phyloP scores from a whole-genome alignment of 352 stramenopile genomes.

The Pythium phragmitis region DNA sequence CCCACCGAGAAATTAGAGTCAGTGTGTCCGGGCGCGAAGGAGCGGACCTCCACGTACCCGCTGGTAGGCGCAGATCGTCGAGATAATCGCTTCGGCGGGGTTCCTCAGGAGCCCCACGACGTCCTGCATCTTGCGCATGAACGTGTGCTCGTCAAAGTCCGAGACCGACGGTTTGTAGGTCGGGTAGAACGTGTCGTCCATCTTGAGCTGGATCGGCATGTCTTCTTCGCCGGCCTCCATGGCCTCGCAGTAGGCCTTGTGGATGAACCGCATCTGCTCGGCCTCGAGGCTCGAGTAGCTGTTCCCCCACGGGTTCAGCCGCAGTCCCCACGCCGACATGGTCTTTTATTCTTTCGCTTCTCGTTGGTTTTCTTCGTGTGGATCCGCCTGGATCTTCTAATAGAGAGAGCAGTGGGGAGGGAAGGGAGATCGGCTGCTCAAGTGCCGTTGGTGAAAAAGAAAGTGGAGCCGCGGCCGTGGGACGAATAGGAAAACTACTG shows the following conservation, averaged over 20 bases:
- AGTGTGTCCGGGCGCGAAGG: background rate
- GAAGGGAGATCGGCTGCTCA: background rate
- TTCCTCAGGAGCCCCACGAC: conserved; percentile 76
- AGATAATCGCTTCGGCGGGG: conserved; percentile 84
- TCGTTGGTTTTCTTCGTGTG: background rate
- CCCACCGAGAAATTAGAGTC: background rate
- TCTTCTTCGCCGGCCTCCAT: conserved; percentile 84
- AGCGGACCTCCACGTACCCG: conserved; percentile 23
- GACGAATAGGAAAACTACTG: conserved; percentile 14
- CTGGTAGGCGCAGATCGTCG: conserved; percentile 83
- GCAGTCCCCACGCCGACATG: conserved; percentile 84
- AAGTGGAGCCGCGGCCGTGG: conserved; percentile 14
- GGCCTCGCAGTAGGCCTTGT: conserved; percentile 83
- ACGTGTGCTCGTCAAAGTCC: conserved; percentile 87
- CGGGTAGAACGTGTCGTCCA: conserved; percentile 84
- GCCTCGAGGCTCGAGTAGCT: conserved; percentile 85
- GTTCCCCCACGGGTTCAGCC: conserved; percentile 76
- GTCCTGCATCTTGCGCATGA: conserved; percentile 88
- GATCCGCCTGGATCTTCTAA: background rate
- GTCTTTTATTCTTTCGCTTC: conserved; percentile 1
- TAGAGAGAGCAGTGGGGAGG: background rate
- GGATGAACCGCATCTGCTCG: conserved; percentile 85
- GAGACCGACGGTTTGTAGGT: conserved; percentile 69
- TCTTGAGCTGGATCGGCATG: conserved; percentile 78
- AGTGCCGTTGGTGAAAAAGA: conserved; percentile 8